Evolutionary conservation across 176 grass and related monocot species (phyloP).

Genomic region (Musa itinerans): DNA sequence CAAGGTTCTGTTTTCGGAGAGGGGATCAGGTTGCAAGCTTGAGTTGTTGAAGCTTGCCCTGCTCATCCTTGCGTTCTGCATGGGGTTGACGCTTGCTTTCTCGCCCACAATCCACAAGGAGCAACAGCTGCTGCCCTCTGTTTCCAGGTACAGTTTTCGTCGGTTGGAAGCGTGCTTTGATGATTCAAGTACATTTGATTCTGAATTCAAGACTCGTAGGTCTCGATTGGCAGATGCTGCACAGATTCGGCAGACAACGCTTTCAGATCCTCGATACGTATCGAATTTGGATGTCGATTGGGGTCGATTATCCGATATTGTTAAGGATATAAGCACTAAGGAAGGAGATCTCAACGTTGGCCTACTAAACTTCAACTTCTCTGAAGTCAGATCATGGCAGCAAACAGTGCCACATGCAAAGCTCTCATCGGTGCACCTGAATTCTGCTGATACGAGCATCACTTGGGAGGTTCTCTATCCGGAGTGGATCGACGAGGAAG

Average conservation of each 20-base stretch:
- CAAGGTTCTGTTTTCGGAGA: not conserved
- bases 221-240: not conserved
- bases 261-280: not conserved
- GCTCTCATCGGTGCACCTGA: not conserved
- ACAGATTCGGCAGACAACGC: not conserved
- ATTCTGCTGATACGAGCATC: not conserved
- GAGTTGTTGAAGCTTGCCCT: constrained; percentile 1
- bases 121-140: not conserved
- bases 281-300: not conserved
- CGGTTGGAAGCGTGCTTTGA: not conserved
- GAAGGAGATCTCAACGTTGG: not conserved
- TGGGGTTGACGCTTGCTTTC: not conserved
- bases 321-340: not conserved
- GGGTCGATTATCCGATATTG: not conserved
- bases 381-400: not conserved
- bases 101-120: not conserved
- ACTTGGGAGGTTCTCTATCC: constrained; percentile 3
- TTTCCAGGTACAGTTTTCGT: not conserved
- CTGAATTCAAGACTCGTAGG: not conserved
- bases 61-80: not conserved
- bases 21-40: not conserved
- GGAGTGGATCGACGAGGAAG: constrained; percentile 2
- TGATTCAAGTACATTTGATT: not conserved
- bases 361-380: constrained; percentile 8
- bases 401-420: not conserved